A percentile compares a stretch with the other conserved stretches of the same genome.
These are phyloP conservation scores for Salvia hispanica DNA, from an alignment of 257 asterid species.

Conservation along the genomic window DNA sequence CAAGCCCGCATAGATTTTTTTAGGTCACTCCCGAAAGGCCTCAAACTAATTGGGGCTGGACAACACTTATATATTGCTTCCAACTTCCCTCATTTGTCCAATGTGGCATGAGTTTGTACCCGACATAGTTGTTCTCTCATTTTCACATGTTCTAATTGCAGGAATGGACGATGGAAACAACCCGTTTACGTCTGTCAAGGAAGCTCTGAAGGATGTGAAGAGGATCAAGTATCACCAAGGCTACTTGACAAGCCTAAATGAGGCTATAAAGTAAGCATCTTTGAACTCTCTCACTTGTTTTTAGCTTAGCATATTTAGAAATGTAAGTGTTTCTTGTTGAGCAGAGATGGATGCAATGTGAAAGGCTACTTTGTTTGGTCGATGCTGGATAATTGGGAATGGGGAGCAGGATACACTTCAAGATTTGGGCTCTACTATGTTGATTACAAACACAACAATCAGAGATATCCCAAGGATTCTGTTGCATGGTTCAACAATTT, in stretches of 20 bases:
- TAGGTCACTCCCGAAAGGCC: no score
- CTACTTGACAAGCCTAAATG: constrained; percentile 60
- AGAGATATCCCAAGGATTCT: constrained; percentile 82
- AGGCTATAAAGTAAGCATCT: constrained; percentile 66
- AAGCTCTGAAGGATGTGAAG: constrained; percentile 67
- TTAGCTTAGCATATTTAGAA: not conserved
- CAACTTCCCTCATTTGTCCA: no score
- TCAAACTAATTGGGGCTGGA: no score
- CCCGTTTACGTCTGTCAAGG: constrained; percentile 39
- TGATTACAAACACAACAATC: constrained; percentile 60
- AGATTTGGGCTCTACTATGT: constrained; percentile 86
- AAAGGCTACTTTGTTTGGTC: constrained; percentile 92
- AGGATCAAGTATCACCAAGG: constrained; percentile 77
- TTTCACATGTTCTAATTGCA: constrained; percentile 18
- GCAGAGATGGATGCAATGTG: constrained; percentile 92
- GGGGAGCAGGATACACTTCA: constrained; percentile 75
- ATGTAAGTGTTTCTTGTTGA: not conserved
- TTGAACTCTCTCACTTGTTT: not conserved
- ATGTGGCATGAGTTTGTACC: no score
- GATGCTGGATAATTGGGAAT: constrained; percentile 89
- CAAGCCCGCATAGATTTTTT: no score
- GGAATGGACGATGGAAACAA: constrained; percentile 88
- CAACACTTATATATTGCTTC: no score
- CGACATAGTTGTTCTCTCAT: not conserved
- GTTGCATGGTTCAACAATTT: constrained; percentile 79